A percentile compares a stretch with the other conserved stretches of the same genome.
Evolutionary conservation across 768 basidiomycete genomes (phyloP).

Genomic region (Suillus cothurnatus): DNA sequence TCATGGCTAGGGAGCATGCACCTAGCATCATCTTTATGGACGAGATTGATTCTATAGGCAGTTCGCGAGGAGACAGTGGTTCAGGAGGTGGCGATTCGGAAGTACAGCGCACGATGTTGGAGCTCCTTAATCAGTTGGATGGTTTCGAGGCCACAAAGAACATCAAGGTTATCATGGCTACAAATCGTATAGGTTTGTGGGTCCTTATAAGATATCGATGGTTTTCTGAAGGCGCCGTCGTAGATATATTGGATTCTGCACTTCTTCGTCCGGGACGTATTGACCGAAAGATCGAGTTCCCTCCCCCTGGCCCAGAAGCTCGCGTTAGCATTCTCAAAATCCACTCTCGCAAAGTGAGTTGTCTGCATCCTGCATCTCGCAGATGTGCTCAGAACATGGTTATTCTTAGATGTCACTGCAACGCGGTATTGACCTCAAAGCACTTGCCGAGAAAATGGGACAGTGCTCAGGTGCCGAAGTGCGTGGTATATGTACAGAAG

Average conservation of each 20-base stretch:
- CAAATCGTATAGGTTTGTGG: conserved; percentile 85
- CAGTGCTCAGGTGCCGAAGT: conserved; percentile 98
- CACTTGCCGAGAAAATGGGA: conserved; percentile 98
- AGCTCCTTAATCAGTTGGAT: conserved; percentile 85
- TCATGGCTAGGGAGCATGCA: conserved; percentile 97
- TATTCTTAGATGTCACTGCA: conserved; percentile 87
- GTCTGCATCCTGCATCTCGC: background rate
- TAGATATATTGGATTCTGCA: conserved; percentile 94
- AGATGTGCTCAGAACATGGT: background rate
- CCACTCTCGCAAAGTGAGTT: conserved; percentile 85
- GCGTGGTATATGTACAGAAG: conserved; percentile 95
- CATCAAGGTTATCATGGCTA: conserved; percentile 94
- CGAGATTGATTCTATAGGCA: conserved; percentile 97
- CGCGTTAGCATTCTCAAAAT: conserved; percentile 97
- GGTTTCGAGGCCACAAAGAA: conserved; percentile 86
- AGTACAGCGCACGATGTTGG: conserved; percentile 90
- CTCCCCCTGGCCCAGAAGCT: conserved; percentile 95
- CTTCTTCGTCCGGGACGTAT: conserved; percentile 93
- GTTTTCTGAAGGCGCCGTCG: background rate
- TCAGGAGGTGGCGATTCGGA: conserved; percentile 85
- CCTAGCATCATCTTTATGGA: conserved; percentile 99
- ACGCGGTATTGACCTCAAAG: conserved; percentile 95
- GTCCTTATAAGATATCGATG: background rate
- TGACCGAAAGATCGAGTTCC: conserved; percentile 98
- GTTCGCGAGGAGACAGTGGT: conserved; percentile 81